Evolutionary conservation across 495 filamentous ascomycete genomes (phyloP).

Genomic region (Chlorociboria aeruginascens): DNA sequence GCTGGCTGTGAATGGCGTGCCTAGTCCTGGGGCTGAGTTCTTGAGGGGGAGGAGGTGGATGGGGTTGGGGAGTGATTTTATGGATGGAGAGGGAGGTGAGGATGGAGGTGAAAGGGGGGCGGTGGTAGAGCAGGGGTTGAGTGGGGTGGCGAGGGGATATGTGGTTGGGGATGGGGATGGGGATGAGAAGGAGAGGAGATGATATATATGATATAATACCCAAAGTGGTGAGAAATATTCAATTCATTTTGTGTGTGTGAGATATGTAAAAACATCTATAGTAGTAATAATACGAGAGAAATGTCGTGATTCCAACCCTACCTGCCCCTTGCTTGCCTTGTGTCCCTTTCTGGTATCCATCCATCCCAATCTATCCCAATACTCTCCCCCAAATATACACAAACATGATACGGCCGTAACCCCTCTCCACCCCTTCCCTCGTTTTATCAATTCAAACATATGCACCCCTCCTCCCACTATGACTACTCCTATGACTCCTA

Average conservation of each 20-base stretch:
- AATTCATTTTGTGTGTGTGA: no score
- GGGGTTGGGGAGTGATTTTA: slow-evolving; percentile 82
- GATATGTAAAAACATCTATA: no score
- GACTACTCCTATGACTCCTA: slow-evolving; percentile 23
- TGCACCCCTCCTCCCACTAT: slow-evolving; percentile 19
- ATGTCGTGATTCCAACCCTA: no score
- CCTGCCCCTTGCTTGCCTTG: no score
- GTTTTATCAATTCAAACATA: slow-evolving; percentile 25
- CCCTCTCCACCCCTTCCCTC: no score
- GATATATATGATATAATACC: not conserved
- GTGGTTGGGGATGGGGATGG: slow-evolving; percentile 44
- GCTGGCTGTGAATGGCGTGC: slow-evolving; percentile 60
- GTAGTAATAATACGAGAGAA: no score
- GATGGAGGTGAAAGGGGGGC: slow-evolving; percentile 16
- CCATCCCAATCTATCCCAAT: no score
- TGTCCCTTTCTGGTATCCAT: no score
- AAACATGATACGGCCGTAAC: no score
- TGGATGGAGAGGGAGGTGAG: slow-evolving; percentile 22
- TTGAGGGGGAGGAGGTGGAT: slow-evolving; percentile 78
- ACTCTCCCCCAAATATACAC: no score
- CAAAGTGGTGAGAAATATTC: no score
- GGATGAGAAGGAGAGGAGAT: slow-evolving; percentile 2
- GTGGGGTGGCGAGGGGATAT: slow-evolving; percentile 87
- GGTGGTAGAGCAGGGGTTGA: slow-evolving; percentile 71
- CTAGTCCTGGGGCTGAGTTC: slow-evolving; percentile 87